Base-by-base conservation (phyloP, 2,329 filamentous ascomycete genomes). In the Microcyclosporella mali region DNA sequence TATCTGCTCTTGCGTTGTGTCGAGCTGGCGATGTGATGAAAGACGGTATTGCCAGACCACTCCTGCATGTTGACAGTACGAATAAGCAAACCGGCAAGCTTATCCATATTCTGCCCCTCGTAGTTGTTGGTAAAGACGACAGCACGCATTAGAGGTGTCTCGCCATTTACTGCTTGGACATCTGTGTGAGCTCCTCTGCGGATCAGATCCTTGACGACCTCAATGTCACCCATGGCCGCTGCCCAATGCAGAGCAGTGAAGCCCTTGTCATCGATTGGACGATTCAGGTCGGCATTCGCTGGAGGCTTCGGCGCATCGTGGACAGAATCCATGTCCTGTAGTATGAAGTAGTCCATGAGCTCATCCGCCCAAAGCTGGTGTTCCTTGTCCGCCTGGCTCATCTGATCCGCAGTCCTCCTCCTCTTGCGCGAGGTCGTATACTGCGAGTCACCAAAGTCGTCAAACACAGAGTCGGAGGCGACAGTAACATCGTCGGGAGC, bases 241-340 rank as follows among this genome's bases (percentile, higher is more conserved):
- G 89, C 92, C 92, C 92, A 98, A 62, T 98, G 92, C 53, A 98
- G 77, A 4, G 90, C 89, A 2, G 88, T 94, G 60, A 97, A 89
- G 8, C 84, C 83, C 57, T 94, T 88, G 33, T 88, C 85, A 62
- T 98, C 92, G 50, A 98, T 95, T n/a, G 83, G 75, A 64, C 87
- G 85, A 65, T 98, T 85, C 4, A 94, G 82, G 59, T 94, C 83
- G 57, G 95, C 94, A 61, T 88, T 84, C 27, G 81, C 72, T 0
- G 92, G 92, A 2, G 90, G 89, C 47, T 87, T 80, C 1, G 88
- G 89, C n/a, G 75, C 71, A 32, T 69, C 65, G 69, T 79, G 59
- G 46, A 82, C 80, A 49, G 86, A 84, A 52, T 88, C 83, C 16
- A 53, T 45, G 41, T 62, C 61, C 33, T 57, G 53, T 33, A 90